A percentile compares a stretch with the other conserved stretches of the same genome.
These are phyloP conservation scores for Xylariaceae sp. DNA, from an alignment of 2,329 filamentous ascomycete genomes.

Conservation along the genomic window DNA sequence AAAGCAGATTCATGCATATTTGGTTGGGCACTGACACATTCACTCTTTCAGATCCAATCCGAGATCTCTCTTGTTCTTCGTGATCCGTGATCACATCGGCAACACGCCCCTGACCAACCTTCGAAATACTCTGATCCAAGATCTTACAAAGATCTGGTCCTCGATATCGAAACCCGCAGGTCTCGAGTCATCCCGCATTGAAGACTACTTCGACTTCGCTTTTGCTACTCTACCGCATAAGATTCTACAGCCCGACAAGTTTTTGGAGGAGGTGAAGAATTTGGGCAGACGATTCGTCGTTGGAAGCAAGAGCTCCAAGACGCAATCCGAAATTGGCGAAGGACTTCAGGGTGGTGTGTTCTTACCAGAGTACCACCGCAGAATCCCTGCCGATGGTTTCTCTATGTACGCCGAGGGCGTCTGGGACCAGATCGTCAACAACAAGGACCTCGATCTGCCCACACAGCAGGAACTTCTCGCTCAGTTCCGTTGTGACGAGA, in stretches of 20 bases:
- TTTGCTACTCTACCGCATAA: slow-evolving; percentile 96
- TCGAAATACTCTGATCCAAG: slow-evolving; percentile 82
- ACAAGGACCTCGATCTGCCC: slow-evolving; percentile 94
- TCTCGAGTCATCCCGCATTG: slow-evolving; percentile 81
- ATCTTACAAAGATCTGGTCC: slow-evolving; percentile 86
- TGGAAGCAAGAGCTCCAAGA: slow-evolving; percentile 67
- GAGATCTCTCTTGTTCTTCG: slow-evolving; percentile 92
- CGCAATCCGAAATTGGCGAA: slow-evolving; percentile 55
- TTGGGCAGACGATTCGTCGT: slow-evolving; percentile 77
- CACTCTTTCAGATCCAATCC: slow-evolving; percentile 63
- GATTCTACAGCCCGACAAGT: slow-evolving; percentile 89
- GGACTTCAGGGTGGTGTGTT: slow-evolving; percentile 76
- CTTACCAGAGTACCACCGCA: slow-evolving; percentile 86
- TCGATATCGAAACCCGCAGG: slow-evolving; percentile 87
- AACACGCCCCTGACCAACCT: slow-evolving; percentile 86
- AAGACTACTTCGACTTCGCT: slow-evolving; percentile 98
- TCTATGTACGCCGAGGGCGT: slow-evolving; percentile 88
- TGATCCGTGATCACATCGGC: slow-evolving; percentile 94
- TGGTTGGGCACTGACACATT: slow-evolving; percentile 12
- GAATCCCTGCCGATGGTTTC: slow-evolving; percentile 96
- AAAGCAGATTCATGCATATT: neutral
- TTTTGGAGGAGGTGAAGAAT: slow-evolving; percentile 71
- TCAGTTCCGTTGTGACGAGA: slow-evolving; percentile 97
- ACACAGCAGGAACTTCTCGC: slow-evolving; percentile 96
- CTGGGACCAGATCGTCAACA: slow-evolving; percentile 98